These are phyloP conservation scores for Ustilago nuda DNA, from an alignment of 1,284 basidiomycete genomes.

Conservation along the genomic window DNA sequence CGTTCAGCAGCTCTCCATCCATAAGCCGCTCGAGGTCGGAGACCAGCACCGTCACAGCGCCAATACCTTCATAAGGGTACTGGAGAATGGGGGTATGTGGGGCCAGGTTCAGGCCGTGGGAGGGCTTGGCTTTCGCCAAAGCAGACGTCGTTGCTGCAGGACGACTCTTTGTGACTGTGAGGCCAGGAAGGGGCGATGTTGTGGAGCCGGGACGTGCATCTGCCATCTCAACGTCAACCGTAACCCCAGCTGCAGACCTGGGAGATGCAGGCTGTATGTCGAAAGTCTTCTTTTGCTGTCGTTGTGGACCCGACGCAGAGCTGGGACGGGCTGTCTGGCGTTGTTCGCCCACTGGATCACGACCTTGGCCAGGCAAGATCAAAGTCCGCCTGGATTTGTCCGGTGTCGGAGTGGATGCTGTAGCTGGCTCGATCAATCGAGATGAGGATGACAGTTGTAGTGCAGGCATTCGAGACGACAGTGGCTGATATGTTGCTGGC, in stretches of 20 bases:
- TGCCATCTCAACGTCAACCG: slow-evolving; percentile 13
- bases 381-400: slow-evolving; percentile 9
- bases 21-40: slow-evolving; percentile 55
- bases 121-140: slow-evolving; percentile 10
- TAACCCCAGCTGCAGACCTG: slow-evolving; percentile 1
- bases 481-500: not conserved
- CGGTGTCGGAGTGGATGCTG: slow-evolving; percentile 1
- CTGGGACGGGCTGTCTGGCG: not conserved
- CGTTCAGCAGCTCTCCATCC: slow-evolving; percentile 76
- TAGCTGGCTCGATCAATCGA: not conserved
- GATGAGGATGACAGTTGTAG: not conserved
- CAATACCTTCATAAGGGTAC: slow-evolving; percentile 54
- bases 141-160: not conserved
- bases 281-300: slow-evolving; percentile 22
- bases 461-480: not conserved
- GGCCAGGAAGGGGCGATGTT: slow-evolving; percentile 6
- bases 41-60: slow-evolving; percentile 50
- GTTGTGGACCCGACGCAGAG: not conserved
- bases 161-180: slow-evolving; percentile 11
- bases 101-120: not conserved
- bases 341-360: not conserved
- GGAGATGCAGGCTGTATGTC: slow-evolving; percentile 35
- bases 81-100: slow-evolving; percentile 35
- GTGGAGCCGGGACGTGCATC: slow-evolving; percentile 1
- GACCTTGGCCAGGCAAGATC: slow-evolving; percentile 24